Base-by-base conservation (phyloP, 2,329 filamentous ascomycete genomes). In the Exophiala spinifera region DNA sequence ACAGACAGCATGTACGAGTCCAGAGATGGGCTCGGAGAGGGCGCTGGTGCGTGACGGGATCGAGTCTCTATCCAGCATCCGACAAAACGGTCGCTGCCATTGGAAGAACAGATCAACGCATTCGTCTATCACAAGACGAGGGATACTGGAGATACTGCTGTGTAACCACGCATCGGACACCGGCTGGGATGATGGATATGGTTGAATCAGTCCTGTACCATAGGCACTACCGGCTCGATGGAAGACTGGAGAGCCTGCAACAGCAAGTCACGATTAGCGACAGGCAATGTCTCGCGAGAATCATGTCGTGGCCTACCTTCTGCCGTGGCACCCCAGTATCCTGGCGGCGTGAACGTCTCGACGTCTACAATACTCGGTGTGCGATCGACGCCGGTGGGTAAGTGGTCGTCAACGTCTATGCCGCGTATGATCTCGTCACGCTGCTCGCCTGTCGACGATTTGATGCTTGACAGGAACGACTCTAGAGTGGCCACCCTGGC, bases 61-160 rank as follows among this genome's bases (percentile, higher is more conserved):
- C 3, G 19, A 45, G 17, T 53, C 36, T 43, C 37, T 34, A 13
- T 53, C 51, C 11, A 53, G 19, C 13, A 49, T 14, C 10, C 21
- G 42, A 28, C 15, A 53, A 33, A 25, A 53, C 11, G 51, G 51
- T 5, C 23, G 34, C 14, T 53, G 51, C 51, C 51, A 53, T 25
- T 33, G 23, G 20, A 53, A 53, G 51, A 53, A 53, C 17, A 53
- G 28, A 7, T 36, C 17, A 23, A 53, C 20, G 28, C 51, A 53
- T 43, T 53, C 51, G 4, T 44, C 10, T 2, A 53, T 10, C 21
- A 53, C 51, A 37, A 39, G 14, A 13, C 20, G 23, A 14, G 44
- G 51, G n/a, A 53, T 23, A 2, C 25, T 44, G 23, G 45, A 21
- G 13, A 44, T 44, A 4, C 44, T 23, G 4, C 23, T 25, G 7